Conservation (phyloP, 2,329 filamentous ascomycete species). For the Alternaria atra region DNA sequence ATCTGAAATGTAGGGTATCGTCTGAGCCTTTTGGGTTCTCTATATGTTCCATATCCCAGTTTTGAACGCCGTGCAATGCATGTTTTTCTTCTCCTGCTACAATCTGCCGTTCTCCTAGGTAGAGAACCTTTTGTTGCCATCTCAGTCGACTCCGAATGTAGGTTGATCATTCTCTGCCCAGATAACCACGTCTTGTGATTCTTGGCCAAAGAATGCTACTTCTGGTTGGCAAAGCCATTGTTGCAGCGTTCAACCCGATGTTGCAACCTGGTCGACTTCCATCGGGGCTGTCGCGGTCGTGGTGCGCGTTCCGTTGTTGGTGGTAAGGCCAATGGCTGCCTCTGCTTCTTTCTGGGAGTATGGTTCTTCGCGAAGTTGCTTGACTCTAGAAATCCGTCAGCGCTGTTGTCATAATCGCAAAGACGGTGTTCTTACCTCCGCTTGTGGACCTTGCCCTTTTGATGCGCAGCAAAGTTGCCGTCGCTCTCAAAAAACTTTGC, state of each 20-base stretch:
- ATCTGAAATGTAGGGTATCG: slow-evolving; percentile 42
- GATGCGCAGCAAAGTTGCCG: slow-evolving; percentile 76
- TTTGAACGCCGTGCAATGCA: slow-evolving; percentile 47
- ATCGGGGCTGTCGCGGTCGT: slow-evolving; percentile 40
- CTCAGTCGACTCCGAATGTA: not conserved
- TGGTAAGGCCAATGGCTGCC: slow-evolving; percentile 75
- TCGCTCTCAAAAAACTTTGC: slow-evolving; percentile 96
- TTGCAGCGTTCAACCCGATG: slow-evolving; percentile 18
- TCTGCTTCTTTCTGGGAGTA: slow-evolving; percentile 89
- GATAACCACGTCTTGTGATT: not conserved
- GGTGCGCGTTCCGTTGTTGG: slow-evolving; percentile 68
- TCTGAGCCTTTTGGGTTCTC: slow-evolving; percentile 37
- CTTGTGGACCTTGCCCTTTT: slow-evolving; percentile 91
- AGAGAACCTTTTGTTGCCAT: not conserved
- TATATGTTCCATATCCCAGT: slow-evolving; percentile 32
- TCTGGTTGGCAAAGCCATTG: not conserved
- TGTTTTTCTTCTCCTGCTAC: slow-evolving; percentile 14
- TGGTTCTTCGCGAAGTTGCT: slow-evolving; percentile 82
- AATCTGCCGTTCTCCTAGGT: not conserved
- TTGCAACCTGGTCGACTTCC: slow-evolving; percentile 44
- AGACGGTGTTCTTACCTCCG: slow-evolving; percentile 67
- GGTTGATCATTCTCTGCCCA: not conserved
- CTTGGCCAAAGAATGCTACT: not conserved
- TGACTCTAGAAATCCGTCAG: slow-evolving; percentile 66
- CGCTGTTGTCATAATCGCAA: not conserved